These are phyloP conservation scores for Mycena rebaudengoi DNA, from an alignment of 768 basidiomycete species.

Conservation along the genomic window DNA sequence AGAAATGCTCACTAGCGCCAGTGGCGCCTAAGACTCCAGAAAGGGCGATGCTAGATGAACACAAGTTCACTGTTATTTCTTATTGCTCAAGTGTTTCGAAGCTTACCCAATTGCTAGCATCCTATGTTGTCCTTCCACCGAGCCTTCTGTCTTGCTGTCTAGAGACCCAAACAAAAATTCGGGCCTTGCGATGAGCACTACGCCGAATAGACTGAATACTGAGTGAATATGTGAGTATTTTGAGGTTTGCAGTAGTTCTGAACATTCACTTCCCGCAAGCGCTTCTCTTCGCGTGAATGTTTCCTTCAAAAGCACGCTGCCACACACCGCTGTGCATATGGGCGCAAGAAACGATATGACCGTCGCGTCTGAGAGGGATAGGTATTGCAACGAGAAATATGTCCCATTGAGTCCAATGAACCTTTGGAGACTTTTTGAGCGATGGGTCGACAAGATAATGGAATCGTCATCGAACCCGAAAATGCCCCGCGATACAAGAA, in stretches of 20 bases:
- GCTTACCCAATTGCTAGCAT: slow-evolving; percentile 68
- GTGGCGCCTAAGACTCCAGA: slow-evolving; percentile 72
- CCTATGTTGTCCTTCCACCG: slow-evolving; percentile 49
- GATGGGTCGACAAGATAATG: neutral
- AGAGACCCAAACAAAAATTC: slow-evolving; percentile 69
- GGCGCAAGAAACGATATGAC: slow-evolving; percentile 82
- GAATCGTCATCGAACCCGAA: slow-evolving; percentile 47
- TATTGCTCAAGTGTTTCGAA: neutral
- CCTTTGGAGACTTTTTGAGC: slow-evolving; percentile 41
- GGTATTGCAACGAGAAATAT: slow-evolving; percentile 78
- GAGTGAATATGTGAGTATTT: neutral
- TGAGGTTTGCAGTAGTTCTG: neutral
- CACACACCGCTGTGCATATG: slow-evolving; percentile 67
- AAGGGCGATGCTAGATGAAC: slow-evolving; percentile 59
- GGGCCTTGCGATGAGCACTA: slow-evolving; percentile 84
- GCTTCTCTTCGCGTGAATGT: slow-evolving; percentile 61
- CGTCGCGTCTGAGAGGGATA: slow-evolving; percentile 81
- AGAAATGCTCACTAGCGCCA: slow-evolving; percentile 66
- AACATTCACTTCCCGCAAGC: slow-evolving; percentile 56
- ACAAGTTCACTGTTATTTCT: neutral
- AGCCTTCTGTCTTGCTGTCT: slow-evolving; percentile 33
- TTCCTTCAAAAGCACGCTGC: slow-evolving; percentile 70
- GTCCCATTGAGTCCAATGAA: slow-evolving; percentile 77
- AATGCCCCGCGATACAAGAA: slow-evolving; percentile 58
- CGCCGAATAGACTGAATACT: slow-evolving; percentile 77